A percentile compares a stretch with the other conserved stretches of the same genome.
Conservation (phyloP, 805 yeast species). For the Kluyveromyces wickerhamii region DNA sequence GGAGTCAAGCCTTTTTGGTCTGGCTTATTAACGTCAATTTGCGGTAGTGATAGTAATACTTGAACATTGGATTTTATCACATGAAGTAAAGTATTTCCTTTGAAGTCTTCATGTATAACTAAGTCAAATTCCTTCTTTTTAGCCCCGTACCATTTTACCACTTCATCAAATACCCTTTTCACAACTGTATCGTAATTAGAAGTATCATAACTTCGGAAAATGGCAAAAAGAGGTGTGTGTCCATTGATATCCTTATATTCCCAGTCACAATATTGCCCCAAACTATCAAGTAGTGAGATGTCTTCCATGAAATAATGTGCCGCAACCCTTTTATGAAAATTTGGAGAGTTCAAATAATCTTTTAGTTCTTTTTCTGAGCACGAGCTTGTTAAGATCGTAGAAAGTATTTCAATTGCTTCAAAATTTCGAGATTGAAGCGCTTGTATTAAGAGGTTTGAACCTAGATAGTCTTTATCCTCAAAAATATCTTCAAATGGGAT, state of each 20-base stretch:
- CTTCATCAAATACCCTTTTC: constrained; percentile 36
- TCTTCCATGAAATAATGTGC: constrained; percentile 71
- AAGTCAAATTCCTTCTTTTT: constrained; percentile 34
- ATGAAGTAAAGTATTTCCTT: constrained; percentile 74
- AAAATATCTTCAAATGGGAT: constrained; percentile 62
- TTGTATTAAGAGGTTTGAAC: constrained; percentile 48
- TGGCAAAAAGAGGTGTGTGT: constrained; percentile 71
- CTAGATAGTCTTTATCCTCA: constrained; percentile 48
- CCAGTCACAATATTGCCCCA: constrained; percentile 69
- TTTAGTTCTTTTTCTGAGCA: constrained; percentile 40
- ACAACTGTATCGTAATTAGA: constrained; percentile 47
- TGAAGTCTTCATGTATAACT: constrained; percentile 58
- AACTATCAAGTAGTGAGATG: constrained; percentile 37
- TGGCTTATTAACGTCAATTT: constrained; percentile 47
- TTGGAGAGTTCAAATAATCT: constrained; percentile 42
- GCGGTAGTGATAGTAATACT: constrained; percentile 31
- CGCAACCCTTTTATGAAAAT: constrained; percentile 47
- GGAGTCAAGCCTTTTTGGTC: constrained; percentile 61
- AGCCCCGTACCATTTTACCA: constrained; percentile 34
- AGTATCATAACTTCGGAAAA: constrained; percentile 78
- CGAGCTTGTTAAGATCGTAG: constrained; percentile 36
- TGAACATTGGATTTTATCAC: constrained; percentile 47
- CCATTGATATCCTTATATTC: constrained; percentile 49
- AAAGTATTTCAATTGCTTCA: constrained; percentile 40
- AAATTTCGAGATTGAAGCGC: constrained; percentile 51